Conservation (phyloP, 2,329 filamentous ascomycete genomes). For the Aspergillus fischeri region DNA sequence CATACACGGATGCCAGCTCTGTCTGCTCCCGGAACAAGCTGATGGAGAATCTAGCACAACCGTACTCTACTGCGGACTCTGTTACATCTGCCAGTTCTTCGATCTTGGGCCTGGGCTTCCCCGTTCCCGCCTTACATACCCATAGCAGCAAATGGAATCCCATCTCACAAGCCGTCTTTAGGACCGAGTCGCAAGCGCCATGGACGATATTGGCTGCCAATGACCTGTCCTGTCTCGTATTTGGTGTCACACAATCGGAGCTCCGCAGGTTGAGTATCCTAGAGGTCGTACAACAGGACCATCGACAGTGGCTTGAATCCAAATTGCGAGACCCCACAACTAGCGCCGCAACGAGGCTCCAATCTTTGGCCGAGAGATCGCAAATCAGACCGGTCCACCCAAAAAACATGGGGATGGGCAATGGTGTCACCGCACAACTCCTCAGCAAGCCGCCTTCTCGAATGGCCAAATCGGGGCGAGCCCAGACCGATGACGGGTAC, state of each 20-base stretch:
- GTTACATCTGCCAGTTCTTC: constrained; percentile 35
- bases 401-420: constrained; percentile 60
- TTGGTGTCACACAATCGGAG: constrained; percentile 96
- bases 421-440: constrained; percentile 81
- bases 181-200: constrained; percentile 82
- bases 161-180: constrained; percentile 93
- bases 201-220: constrained; percentile 98
- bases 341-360: constrained; percentile 40
- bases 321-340: constrained; percentile 67
- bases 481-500: constrained; percentile 58
- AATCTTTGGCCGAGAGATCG: constrained; percentile 30
- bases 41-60: constrained; percentile 78
- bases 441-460: constrained; percentile 74
- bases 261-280: constrained; percentile 92
- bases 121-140: constrained; percentile 64
- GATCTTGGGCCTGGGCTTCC: constrained; percentile 36
- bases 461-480: constrained; percentile 42
- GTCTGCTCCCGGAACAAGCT: constrained; percentile 75
- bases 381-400: constrained; percentile 34
- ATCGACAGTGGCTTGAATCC: constrained; percentile 81
- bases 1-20: constrained; percentile 77
- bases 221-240: constrained; percentile 93
- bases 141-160: constrained; percentile 88
- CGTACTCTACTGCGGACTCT: constrained; percentile 61
- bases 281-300: constrained; percentile 87